Conservation (phyloP, 2,329 filamentous ascomycete genomes). For the Venturia effusa region DNA sequence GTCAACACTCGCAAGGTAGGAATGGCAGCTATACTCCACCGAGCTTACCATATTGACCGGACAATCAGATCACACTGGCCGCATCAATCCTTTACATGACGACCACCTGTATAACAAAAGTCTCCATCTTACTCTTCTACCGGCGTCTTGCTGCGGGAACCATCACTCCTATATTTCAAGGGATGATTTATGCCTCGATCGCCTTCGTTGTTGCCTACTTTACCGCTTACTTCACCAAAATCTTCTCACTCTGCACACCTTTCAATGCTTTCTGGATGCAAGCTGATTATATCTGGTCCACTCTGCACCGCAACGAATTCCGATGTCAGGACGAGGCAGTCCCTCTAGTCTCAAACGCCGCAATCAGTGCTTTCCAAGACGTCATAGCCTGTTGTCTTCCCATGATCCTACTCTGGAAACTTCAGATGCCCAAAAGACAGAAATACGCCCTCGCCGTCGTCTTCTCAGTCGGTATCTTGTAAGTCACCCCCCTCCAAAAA, state of each 20-base stretch:
- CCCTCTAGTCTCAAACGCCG: slow-evolving; percentile 13
- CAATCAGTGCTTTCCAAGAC: slow-evolving; percentile 15
- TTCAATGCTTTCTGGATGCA: slow-evolving; percentile 16
- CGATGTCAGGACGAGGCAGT: slow-evolving; percentile 14
- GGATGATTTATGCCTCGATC: slow-evolving; percentile 3
- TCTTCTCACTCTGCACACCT: slow-evolving; percentile 15
- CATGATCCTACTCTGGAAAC: slow-evolving; percentile 15
- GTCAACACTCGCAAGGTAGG: slow-evolving; percentile 8
- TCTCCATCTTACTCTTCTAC: slow-evolving; percentile 16
- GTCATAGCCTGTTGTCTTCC: slow-evolving; percentile 15
- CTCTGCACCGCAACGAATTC: slow-evolving; percentile 11
- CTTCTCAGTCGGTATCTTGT: slow-evolving; percentile 15
- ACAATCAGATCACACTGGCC: slow-evolving; percentile 14
- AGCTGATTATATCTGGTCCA: slow-evolving; percentile 13
- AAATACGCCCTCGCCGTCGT: slow-evolving; percentile 13
- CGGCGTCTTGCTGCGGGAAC: slow-evolving; percentile 13
- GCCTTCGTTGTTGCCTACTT: slow-evolving; percentile 13
- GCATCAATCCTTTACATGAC: slow-evolving; percentile 14
- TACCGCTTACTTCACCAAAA: slow-evolving; percentile 12
- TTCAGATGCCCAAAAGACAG: slow-evolving; percentile 14
- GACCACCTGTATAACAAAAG: slow-evolving; percentile 14
- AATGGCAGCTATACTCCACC: slow-evolving; percentile 13
- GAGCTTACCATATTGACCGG: slow-evolving; percentile 16
- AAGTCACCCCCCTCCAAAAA: slow-evolving; percentile 16
- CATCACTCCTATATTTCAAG: slow-evolving; percentile 3